Percentiles rank a stretch among this genome's conserved stretches.
Conservation (phyloP, 495 filamentous ascomycete species). For the Aspergillus funiculosus region DNA sequence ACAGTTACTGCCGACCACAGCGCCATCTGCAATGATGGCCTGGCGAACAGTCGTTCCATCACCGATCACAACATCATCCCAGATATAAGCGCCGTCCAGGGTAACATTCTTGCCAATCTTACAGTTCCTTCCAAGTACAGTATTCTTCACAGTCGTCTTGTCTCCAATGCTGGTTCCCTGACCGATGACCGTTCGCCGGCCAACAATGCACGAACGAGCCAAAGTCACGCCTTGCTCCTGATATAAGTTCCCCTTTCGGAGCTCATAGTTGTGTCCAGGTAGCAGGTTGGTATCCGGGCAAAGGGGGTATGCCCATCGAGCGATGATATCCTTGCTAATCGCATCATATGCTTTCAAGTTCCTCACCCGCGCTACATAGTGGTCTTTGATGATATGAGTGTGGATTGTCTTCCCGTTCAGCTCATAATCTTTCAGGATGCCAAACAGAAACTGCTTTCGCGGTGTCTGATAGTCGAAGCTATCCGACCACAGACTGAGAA, state of each 20-base stretch:
- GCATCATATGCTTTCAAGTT: conserved; percentile 88
- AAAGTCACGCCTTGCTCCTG: conserved; percentile 65
- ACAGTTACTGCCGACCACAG: conserved; percentile 63
- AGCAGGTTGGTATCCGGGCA: conserved; percentile 84
- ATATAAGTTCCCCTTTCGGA: conserved; percentile 60
- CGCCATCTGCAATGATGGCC: conserved; percentile 70
- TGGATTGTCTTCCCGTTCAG: conserved; percentile 94
- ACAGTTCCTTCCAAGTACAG: conserved; percentile 75
- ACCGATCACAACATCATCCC: conserved; percentile 73
- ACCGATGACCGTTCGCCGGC: conserved; percentile 66
- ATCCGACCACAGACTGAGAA: conserved; percentile 90
- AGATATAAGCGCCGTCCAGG: conserved; percentile 80
- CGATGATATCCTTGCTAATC: conserved; percentile 80
- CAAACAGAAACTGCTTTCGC: conserved; percentile 79
- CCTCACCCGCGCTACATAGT: conserved; percentile 74
- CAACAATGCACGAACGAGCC: conserved; percentile 64
- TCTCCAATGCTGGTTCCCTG: conserved; percentile 69
- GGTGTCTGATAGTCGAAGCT: conserved; percentile 94
- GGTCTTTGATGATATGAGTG: conserved; percentile 72
- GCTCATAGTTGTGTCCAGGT: conserved; percentile 66
- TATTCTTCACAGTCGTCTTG: conserved; percentile 60
- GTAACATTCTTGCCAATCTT: conserved; percentile 76
- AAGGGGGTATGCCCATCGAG: conserved; percentile 87
- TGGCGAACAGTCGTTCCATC: conserved; percentile 64
- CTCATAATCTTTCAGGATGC: conserved; percentile 93